phyloP scores from a whole-genome alignment of 2,329 filamentous ascomycete genomes.

The Sporothrix humicola region DNA sequence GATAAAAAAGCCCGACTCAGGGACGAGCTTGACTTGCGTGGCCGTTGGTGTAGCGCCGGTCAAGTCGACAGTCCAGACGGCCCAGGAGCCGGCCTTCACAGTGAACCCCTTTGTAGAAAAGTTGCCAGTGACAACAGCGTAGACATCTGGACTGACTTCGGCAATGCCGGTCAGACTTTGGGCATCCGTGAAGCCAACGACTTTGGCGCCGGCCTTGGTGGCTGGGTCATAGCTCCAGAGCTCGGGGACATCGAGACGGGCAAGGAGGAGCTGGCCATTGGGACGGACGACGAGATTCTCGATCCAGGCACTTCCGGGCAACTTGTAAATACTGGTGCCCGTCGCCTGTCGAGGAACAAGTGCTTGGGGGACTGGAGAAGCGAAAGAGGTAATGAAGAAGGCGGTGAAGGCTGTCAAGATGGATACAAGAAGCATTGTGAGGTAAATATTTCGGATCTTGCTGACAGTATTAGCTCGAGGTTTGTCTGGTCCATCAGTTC shows the following conservation, averaged over 20 bases:
- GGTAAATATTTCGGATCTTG: background rate
- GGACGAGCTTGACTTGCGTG: conserved; percentile 41
- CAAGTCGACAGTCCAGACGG: conserved; percentile 43
- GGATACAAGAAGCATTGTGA: conserved; percentile 10
- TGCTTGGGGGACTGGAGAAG: background rate
- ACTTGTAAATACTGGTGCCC: conserved; percentile 30
- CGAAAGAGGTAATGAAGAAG: background rate
- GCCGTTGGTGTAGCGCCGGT: conserved; percentile 33
- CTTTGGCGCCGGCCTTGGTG: conserved; percentile 32
- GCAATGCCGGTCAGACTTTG: conserved; percentile 43
- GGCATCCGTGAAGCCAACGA: conserved; percentile 26
- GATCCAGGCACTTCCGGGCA: conserved; percentile 37
- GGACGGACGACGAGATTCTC: conserved; percentile 44
- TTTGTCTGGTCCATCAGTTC: background rate
- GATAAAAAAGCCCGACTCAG: conserved; percentile 43
- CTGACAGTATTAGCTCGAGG: no score
- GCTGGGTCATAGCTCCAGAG: conserved; percentile 41
- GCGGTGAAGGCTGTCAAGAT: background rate
- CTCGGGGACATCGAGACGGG: conserved; percentile 43
- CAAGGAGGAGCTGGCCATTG: conserved; percentile 43
- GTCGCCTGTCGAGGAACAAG: background rate
- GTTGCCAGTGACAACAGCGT: conserved; percentile 42
- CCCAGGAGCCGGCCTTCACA: conserved; percentile 40
- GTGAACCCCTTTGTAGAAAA: conserved; percentile 24
- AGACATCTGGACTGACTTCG: conserved; percentile 43